These are phyloP conservation scores for Pythium biforme DNA, from an alignment of 352 stramenopile genomes.

Conservation along the genomic window DNA sequence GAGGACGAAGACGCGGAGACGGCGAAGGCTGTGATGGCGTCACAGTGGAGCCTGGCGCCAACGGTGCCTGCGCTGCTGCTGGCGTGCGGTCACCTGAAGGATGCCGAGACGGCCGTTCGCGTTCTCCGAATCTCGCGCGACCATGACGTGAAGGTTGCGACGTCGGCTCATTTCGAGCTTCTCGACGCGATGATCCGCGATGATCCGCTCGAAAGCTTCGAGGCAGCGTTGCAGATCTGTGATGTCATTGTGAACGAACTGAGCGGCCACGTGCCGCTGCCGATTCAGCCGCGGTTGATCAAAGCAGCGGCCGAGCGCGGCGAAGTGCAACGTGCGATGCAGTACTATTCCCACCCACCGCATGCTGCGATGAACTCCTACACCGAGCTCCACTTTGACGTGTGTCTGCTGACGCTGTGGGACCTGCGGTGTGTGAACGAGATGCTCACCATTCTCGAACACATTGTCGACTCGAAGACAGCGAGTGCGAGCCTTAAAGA, in stretches of 20 bases:
- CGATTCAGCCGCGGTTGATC: conserved; percentile 55
- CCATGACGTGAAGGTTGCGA: conserved; percentile 6
- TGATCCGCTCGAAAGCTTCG: conserved; percentile 44
- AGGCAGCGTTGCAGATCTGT: conserved; percentile 50
- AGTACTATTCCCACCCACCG: conserved; percentile 47
- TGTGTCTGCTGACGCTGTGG: conserved; percentile 61
- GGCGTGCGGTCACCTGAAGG: conserved; percentile 23
- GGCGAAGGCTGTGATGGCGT: neutral
- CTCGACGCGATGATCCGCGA: conserved; percentile 57
- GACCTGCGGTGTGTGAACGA: conserved; percentile 39
- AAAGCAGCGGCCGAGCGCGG: conserved; percentile 53
- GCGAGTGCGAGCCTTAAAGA: conserved; percentile 46
- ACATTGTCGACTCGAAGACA: conserved; percentile 40
- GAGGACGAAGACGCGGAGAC: conserved; percentile 12
- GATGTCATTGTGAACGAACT: conserved; percentile 46
- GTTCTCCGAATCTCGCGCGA: conserved; percentile 19
- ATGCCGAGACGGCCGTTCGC: conserved; percentile 17
- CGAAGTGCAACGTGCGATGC: conserved; percentile 57
- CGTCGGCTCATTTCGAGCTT: conserved; percentile 52
- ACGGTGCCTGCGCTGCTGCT: conserved; percentile 22
- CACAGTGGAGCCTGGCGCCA: conserved; percentile 17
- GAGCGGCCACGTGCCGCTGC: conserved; percentile 46
- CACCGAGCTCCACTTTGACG: conserved; percentile 66
- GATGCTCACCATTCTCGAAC: conserved; percentile 55
- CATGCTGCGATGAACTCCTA: conserved; percentile 41